phyloP scores from a whole-genome alignment of 1,284 basidiomycete species.

The Paramarasmius palmivorus region DNA sequence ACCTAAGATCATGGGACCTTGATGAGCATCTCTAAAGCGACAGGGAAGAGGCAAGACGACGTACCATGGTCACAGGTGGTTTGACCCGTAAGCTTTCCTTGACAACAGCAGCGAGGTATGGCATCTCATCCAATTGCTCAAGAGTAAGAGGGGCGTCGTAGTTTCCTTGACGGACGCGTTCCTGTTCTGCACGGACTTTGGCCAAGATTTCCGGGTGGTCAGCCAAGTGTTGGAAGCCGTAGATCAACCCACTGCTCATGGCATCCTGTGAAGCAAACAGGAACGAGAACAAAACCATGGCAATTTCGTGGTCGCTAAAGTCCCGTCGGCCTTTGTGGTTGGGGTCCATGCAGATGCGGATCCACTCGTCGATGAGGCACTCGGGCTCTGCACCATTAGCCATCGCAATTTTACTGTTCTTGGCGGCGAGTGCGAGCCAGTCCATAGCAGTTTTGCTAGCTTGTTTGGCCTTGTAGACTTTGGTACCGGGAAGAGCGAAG shows the following conservation, averaged over 20 bases:
- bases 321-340: conserved; percentile 80
- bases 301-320: conserved; percentile 95
- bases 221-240: conserved; percentile 94
- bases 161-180: conserved; percentile 80
- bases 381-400: conserved; percentile 79
- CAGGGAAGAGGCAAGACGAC: conserved; percentile 19
- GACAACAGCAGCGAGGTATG: conserved; percentile 88
- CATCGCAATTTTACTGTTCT: conserved; percentile 83
- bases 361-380: conserved; percentile 95
- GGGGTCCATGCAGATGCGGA: conserved; percentile 72
- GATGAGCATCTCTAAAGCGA: conserved; percentile 5
- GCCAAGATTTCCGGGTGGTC: conserved; percentile 89
- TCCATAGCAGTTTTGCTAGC: conserved; percentile 88
- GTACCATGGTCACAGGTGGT: conserved; percentile 91
- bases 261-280: conserved; percentile 98
- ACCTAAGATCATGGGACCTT: conserved; percentile 50
- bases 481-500: conserved; percentile 92
- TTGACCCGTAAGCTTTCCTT: conserved; percentile 91
- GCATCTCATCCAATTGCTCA: conserved; percentile 91
- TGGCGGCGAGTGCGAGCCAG: conserved; percentile 82
- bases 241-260: conserved; percentile 93
- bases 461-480: conserved; percentile 93
- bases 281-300: conserved; percentile 95
- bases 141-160: conserved; percentile 81
- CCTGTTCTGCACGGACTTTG: conserved; percentile 93